Evolutionary conservation across 2,329 filamentous ascomycete species (phyloP), one percentile per base, ranked within the genome.

Genomic region (Macroventuria anomochaeta): DNA sequence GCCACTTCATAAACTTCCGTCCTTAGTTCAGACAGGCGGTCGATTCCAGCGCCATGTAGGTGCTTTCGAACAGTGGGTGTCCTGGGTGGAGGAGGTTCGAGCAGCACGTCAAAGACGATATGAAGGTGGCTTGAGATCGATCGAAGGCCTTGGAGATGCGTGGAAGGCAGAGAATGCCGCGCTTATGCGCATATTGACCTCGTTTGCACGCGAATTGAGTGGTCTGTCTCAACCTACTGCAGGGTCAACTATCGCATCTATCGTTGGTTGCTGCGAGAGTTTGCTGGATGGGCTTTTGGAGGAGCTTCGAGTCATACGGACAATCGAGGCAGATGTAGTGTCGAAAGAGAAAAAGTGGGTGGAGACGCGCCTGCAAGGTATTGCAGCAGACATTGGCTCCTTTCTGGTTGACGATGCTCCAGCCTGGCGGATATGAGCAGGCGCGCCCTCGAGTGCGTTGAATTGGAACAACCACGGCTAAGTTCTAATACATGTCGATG

Each of bases 1-100:
- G 5, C 68, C 75, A 2, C 60, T 76, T 2, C 66, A 73, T 29
- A 73, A 77, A 46, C 62, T 76, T 13, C 70, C 69, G 13, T 65
- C 65, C 2, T 52, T 75, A 25, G 53, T 71, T 7, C 68, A 74
- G 34, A 36, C 61, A 20, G 68, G 68, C 17, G 74, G 74, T 7
- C 69, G 74, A 6, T 67, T 71, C 21, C 58, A 62, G 23, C 65
- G 64, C 15, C 61, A 72, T 12, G 61, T 69, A 13, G 58, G 52
- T 34, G 63, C 63, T 0, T 77, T 76, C 42, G 64, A 68, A 40
- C 58, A 48, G 7, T 77, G 75, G 75, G 49, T 68, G 7, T 48
- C 37, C 7, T 51, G 61, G 51, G 69, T 74, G n/a, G 62, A 70
- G 39, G 58, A 68, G 21, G 53, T 71, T 11, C 69, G 65, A 58